phyloP scores from a whole-genome alignment of 768 basidiomycete genomes.

The Amylocystis lapponica region DNA sequence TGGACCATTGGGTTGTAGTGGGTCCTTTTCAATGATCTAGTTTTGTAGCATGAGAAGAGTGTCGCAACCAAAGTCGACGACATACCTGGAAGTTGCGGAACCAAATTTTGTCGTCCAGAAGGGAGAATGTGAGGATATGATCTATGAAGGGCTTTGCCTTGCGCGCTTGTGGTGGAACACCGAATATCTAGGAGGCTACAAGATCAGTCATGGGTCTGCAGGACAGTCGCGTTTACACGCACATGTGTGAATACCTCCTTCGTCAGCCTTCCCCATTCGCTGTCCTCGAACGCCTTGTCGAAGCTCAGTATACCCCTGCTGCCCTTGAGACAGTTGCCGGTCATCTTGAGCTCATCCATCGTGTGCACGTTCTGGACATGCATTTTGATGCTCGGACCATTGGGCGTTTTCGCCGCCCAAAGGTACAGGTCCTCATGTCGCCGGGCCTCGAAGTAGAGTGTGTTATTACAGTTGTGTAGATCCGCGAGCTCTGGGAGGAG shows the following conservation, averaged over 20 bases:
- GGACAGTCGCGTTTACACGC: slow-evolving; percentile 27
- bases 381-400: slow-evolving; percentile 95
- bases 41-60: neutral
- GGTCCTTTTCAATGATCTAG: slow-evolving; percentile 93
- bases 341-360: slow-evolving; percentile 99
- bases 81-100: slow-evolving; percentile 96
- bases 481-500: slow-evolving; percentile 95
- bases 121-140: slow-evolving; percentile 93
- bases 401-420: slow-evolving; percentile 96
- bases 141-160: slow-evolving; percentile 96
- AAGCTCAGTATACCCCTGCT: slow-evolving; percentile 90
- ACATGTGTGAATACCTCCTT: slow-evolving; percentile 96
- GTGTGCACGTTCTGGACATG: slow-evolving; percentile 99
- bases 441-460: slow-evolving; percentile 95
- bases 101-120: slow-evolving; percentile 96
- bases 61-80: neutral
- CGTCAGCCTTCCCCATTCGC: slow-evolving; percentile 77
- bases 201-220: neutral
- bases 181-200: slow-evolving; percentile 67
- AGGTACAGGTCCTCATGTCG: slow-evolving; percentile 93
- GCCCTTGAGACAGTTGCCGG: slow-evolving; percentile 96
- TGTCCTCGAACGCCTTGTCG: slow-evolving; percentile 84
- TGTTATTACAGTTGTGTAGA: slow-evolving; percentile 95
- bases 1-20: slow-evolving; percentile 78
- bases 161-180: slow-evolving; percentile 86